These are phyloP conservation scores for Hymenoscyphus fructigenus DNA, from an alignment of 2,329 filamentous ascomycete genomes.

Conservation along the genomic window DNA sequence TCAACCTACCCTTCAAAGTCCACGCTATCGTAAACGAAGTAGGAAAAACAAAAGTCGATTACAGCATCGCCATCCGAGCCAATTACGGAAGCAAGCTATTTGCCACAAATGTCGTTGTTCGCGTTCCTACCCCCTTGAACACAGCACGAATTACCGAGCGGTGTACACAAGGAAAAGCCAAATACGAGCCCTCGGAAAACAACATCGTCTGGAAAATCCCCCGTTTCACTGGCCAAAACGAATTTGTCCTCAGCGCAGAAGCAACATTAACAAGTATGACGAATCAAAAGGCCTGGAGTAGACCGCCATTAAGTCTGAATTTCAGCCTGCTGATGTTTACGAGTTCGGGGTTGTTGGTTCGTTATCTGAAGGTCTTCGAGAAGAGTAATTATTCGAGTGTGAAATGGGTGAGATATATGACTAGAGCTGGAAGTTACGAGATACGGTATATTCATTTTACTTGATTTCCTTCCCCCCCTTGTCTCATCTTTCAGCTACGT, in stretches of 20 bases:
- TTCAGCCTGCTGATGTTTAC: conserved; percentile 99
- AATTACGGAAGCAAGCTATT: conserved; percentile 97
- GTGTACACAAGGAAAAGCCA: conserved; percentile 93
- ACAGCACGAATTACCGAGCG: conserved; percentile 91
- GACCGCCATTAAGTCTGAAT: conserved; percentile 86
- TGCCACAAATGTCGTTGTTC: conserved; percentile 91
- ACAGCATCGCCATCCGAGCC: conserved; percentile 94
- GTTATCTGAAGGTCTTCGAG: conserved; percentile 98
- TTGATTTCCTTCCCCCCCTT: neutral
- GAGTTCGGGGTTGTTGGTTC: conserved; percentile 84
- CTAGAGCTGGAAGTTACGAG: conserved; percentile 94
- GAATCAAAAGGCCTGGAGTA: conserved; percentile 94
- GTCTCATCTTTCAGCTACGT: neutral
- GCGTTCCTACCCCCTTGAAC: conserved; percentile 94
- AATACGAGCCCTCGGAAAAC: conserved; percentile 97
- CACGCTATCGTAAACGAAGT: conserved; percentile 98
- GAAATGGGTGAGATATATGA: conserved; percentile 99
- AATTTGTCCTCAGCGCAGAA: conserved; percentile 92
- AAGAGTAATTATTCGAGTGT: conserved; percentile 99
- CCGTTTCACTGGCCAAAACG: conserved; percentile 96
- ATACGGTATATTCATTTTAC: conserved; percentile 62
- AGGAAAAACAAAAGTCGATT: conserved; percentile 96
- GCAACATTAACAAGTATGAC: conserved; percentile 95
- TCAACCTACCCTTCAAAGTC: conserved; percentile 97
- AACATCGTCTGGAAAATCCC: conserved; percentile 99